Evolutionary conservation across 2,329 filamentous ascomycete genomes (phyloP).

Genomic region (Aspergillus carbonarius): DNA sequence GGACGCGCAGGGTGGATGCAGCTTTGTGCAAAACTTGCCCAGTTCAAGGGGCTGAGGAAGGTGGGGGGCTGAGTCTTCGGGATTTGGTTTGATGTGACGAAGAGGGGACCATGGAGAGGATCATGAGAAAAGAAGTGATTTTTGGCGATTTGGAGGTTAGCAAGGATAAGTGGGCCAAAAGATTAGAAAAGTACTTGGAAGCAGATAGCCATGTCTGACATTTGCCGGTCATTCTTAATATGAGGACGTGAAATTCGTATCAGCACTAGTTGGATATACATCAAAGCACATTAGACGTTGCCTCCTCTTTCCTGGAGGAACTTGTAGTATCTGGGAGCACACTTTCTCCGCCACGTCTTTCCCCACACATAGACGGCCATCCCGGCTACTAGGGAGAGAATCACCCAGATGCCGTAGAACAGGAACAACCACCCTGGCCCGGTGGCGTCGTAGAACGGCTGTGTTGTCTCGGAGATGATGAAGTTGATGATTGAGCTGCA

Average conservation of each 20-base stretch:
- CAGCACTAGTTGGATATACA: background rate
- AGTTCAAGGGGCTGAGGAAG: background rate
- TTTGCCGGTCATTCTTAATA: background rate
- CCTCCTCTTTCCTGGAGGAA: background rate
- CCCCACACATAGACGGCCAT: background rate
- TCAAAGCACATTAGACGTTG: background rate
- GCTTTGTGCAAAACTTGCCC: background rate
- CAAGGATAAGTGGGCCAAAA: background rate
- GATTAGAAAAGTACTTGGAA: background rate
- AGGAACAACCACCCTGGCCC: background rate
- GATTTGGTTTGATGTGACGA: background rate
- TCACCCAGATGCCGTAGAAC: background rate
- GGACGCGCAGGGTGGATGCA: background rate
- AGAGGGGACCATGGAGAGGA: background rate
- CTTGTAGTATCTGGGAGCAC: background rate
- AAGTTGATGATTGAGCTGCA: conserved; percentile 2
- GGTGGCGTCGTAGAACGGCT: background rate
- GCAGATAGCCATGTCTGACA: background rate
- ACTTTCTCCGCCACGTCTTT: background rate
- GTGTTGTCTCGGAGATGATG: conserved; percentile 1
- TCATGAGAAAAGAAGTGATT: background rate
- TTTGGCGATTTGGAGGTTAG: background rate
- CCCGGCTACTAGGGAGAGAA: background rate
- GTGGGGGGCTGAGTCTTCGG: background rate
- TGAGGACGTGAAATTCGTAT: background rate